Base-by-base conservation (phyloP, 2,329 filamentous ascomycete genomes). In the Xylaria sp. region DNA sequence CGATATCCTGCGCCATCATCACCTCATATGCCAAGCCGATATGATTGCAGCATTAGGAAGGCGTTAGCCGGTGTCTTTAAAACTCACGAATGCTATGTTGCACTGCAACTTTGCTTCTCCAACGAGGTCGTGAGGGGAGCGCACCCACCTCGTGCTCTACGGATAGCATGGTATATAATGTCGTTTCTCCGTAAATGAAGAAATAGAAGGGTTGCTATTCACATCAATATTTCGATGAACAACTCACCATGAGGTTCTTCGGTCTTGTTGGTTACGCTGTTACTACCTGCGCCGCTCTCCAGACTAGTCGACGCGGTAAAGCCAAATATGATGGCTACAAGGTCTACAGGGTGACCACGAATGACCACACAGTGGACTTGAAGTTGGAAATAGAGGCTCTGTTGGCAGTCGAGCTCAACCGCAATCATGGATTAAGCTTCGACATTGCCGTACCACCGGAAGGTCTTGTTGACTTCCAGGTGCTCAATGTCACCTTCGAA, bases 321-420 rank as follows among this genome's bases (percentile, higher is more conserved):
- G 52, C 66, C 44, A 64, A 54, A 45, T 73, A 71, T 47, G 64
- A 70, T 39, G 69, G 69, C 21, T 72, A 72, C 43, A 68, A 67
- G 44, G 62, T 72, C 20, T 71, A 67, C 52, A 66, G 65, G 19
- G 59, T 73, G 22, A 49, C 62, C 9, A 47, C 66, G 1, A 47
- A 53, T 6, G 52, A 53, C 17, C 39, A 57, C 17, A 39, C 51
- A 2, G 55, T 44, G 11, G 45, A 48, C 18, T 6, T 65, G n/a
- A 53, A 64, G 39, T 56, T 56, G 20, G 55, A 60, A 1, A 48
- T 67, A 8, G 49, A 55, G 0, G 42, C 50, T 17, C 62, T 67
- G 20, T 56, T 59, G 8, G 54, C 61, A 21, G 60, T 70, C 29
- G 62, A 70, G 44, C 63, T 69, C 20, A 61, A 58, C 41, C 57